Evolutionary conservation across 306 rosid species (phyloP).

Genomic region (Pterocarpus santalinus): DNA sequence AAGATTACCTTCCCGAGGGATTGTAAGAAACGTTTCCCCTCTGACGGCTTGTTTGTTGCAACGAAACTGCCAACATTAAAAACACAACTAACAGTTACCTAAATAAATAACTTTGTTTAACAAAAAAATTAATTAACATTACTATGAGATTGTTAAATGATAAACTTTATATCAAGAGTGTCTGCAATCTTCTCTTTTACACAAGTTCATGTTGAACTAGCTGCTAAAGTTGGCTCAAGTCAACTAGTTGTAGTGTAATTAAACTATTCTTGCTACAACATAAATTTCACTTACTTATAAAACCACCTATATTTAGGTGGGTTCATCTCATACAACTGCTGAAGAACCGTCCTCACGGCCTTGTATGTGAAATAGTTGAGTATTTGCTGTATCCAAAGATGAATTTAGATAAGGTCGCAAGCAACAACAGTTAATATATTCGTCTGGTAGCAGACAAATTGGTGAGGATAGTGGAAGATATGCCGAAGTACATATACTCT

Average conservation of each 20-base stretch:
- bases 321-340: constrained; percentile 93
- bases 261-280: constrained; percentile 21
- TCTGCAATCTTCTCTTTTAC: not conserved
- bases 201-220: not conserved
- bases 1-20: constrained; percentile 74
- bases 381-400: constrained; percentile 75
- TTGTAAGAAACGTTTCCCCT: constrained; percentile 70
- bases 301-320: constrained; percentile 92
- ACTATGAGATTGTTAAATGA: not conserved
- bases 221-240: constrained; percentile 1
- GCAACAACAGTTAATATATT: constrained; percentile 25
- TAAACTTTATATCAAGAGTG: not conserved
- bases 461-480: not conserved
- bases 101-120: not conserved
- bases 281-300: constrained; percentile 75
- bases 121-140: not conserved
- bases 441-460: not conserved
- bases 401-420: constrained; percentile 2
- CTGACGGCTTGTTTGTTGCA: constrained; percentile 64
- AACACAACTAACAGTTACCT: constrained; percentile 11
- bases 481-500: not conserved
- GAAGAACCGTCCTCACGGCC: constrained; percentile 96
- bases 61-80: constrained; percentile 60
- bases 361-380: constrained; percentile 93
- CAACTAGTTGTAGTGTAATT: not conserved